These are phyloP conservation scores for Hordeum marinum DNA, from an alignment of 176 grass and related monocot genomes.

Conservation along the genomic window DNA sequence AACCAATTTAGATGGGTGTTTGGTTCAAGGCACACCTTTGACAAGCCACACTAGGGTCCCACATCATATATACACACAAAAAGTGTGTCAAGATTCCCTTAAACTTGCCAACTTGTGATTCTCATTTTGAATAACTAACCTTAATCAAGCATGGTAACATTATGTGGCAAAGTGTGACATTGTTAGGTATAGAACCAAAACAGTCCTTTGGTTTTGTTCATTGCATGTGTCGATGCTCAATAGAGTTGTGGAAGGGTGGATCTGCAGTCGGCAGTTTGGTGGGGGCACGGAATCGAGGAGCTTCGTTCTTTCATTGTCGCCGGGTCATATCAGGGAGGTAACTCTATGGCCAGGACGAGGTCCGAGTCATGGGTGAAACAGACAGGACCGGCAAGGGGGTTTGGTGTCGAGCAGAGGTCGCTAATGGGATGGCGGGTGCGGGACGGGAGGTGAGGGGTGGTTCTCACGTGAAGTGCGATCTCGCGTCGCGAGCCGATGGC, in stretches of 20 bases:
- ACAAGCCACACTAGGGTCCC: too few relatives aligned
- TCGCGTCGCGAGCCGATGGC: neutral
- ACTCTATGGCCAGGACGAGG: neutral
- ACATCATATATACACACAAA: too few relatives aligned
- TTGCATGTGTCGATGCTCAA: neutral
- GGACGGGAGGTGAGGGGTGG: conserved; percentile 6
- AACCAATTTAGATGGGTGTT: too few relatives aligned
- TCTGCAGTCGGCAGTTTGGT: neutral
- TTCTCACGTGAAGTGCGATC: neutral
- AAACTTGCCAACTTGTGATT: too few relatives aligned
- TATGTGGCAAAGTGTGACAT: too few relatives aligned
- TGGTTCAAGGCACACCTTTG: too few relatives aligned
- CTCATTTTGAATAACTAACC: too few relatives aligned
- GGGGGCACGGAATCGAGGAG: conserved; percentile 4
- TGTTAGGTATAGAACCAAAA: too few relatives aligned
- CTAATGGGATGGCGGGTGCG: neutral
- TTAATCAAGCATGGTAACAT: too few relatives aligned
- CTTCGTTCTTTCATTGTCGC: conserved; percentile 8
- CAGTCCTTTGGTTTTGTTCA: too few relatives aligned
- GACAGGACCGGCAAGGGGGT: conserved; percentile 3
- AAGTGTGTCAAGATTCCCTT: too few relatives aligned
- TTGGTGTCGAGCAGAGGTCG: conserved; percentile 19
- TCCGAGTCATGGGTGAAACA: neutral
- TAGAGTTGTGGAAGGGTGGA: neutral
- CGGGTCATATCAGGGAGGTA: neutral